Evolutionary conservation across 2,329 filamentous ascomycete species (phyloP), one percentile per base, ranked within the genome.

Genomic region (Aspergillus novoparasiticus): DNA sequence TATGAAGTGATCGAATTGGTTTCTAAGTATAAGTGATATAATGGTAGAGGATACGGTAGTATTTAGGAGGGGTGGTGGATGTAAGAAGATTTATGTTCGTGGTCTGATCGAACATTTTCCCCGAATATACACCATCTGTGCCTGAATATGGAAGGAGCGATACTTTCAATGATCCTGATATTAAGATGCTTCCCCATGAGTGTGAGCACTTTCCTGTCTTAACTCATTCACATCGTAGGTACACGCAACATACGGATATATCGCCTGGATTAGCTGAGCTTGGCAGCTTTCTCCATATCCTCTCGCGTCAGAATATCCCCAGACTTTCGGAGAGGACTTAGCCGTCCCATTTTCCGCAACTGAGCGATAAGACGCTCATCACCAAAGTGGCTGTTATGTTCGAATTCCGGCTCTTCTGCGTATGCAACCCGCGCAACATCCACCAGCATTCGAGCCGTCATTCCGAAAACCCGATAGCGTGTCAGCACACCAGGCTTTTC

Each of bases 391-490:
- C 81, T 82, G 65, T 88, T 86, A 71, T 87, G 87, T 80, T 96
- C 92, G 76, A 97, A 96, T 74, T 93, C 90, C 4, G 94, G 94
- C 74, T 92, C 87, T 79, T 90, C 86, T 2, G 80, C 90, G 75
- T 95, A 98, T 23, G 94, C 94, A 21, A 96, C 85, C 66, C 92
- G 84, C 39, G 94, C 94, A 5, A 91, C 90, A 79, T 98, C 94
- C 6, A 97, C 92, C 60, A 97, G 77, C 60, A 98, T 94, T 58
- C 93, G 84, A 3, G 93, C 94, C 59, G 94, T 98, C 92, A 98
- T 94, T 19, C 94, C 94, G 86, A 94, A 97, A 5, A 98, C 93
- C 69, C 91, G 89, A 79, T 95, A 97, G 43, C 90, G 83, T 48
- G 80, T 80, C 51, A 84, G 68, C 11, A 76, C 72, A 3, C 82